phyloP scores from a whole-genome alignment of 2,329 filamentous ascomycete genomes.

The Westerdykella ornata region DNA sequence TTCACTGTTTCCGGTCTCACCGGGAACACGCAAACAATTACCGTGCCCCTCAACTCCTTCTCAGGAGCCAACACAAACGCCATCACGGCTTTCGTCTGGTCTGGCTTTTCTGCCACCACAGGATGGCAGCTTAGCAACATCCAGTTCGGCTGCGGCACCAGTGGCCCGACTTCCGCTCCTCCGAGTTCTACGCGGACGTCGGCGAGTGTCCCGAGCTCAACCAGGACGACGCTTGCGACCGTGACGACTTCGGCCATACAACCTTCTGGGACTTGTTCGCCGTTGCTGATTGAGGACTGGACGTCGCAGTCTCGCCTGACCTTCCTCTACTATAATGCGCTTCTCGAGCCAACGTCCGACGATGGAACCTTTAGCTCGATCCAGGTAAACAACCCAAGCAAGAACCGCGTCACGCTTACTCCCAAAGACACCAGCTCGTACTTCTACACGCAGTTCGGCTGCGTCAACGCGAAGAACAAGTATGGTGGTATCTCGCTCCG shows the following conservation, averaged over 20 bases:
- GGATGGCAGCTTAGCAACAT: conserved; percentile 48
- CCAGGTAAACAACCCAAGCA: conserved; percentile 43
- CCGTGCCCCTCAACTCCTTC: conserved; percentile 47
- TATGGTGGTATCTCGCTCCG: conserved; percentile 53
- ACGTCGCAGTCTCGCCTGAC: conserved; percentile 55
- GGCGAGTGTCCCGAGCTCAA: background rate
- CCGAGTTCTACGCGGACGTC: conserved; percentile 4
- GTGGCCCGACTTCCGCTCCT: conserved; percentile 1
- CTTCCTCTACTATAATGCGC: conserved; percentile 56
- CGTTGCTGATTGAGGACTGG: conserved; percentile 54
- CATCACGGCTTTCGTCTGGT: conserved; percentile 43
- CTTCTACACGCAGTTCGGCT: conserved; percentile 54
- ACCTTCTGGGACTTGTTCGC: conserved; percentile 36
- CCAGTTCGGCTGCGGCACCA: conserved; percentile 40
- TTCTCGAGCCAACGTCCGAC: conserved; percentile 51
- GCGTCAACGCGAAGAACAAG: conserved; percentile 44
- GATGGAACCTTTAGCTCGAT: conserved; percentile 53
- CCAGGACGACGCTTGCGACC: conserved; percentile 13
- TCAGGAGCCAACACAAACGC: conserved; percentile 47
- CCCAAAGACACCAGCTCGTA: conserved; percentile 47
- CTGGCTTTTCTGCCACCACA: conserved; percentile 34
- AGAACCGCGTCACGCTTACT: conserved; percentile 48
- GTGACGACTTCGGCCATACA: conserved; percentile 8
- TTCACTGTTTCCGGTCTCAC: conserved; percentile 44
- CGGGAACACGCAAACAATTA: conserved; percentile 46